A percentile compares a stretch with the other conserved stretches of the same genome.
Evolutionary conservation across 73 alveolate genomes (phyloP).

Genomic region (Durusdinium trenchii): DNA sequence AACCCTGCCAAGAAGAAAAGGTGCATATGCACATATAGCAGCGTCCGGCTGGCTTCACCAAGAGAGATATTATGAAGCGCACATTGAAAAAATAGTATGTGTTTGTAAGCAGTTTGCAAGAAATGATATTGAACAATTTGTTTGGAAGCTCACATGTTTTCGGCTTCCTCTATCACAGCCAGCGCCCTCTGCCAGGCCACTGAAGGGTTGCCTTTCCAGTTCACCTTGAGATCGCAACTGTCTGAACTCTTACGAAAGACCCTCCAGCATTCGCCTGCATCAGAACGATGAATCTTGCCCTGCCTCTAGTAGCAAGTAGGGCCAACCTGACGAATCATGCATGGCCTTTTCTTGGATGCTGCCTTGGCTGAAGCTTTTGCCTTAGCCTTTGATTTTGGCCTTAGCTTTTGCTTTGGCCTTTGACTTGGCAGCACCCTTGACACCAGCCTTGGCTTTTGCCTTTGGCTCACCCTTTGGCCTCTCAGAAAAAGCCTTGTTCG

Average conservation of each 20-base stretch:
- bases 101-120: too few species aligned
- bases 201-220: background rate
- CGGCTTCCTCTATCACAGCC: background rate
- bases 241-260: background rate
- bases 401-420: background rate
- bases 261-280: background rate
- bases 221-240: background rate
- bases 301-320: background rate
- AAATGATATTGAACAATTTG: too few species aligned
- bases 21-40: too few species aligned
- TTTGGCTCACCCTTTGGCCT: background rate
- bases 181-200: background rate
- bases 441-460: background rate
- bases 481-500: background rate
- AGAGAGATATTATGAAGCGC: too few species aligned
- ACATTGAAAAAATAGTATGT: too few species aligned
- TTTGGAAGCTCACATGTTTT: background rate
- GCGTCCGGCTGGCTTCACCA: too few species aligned
- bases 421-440: background rate
- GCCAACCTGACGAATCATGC: background rate
- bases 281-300: background rate
- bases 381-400: background rate
- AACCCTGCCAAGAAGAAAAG: too few species aligned
- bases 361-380: background rate
- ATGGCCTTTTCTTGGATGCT: constrained; percentile 1